Evolutionary conservation across 2,329 filamentous ascomycete genomes (phyloP), one percentile per base, ranked within the genome.

Genomic region (Daldinia sp.): DNA sequence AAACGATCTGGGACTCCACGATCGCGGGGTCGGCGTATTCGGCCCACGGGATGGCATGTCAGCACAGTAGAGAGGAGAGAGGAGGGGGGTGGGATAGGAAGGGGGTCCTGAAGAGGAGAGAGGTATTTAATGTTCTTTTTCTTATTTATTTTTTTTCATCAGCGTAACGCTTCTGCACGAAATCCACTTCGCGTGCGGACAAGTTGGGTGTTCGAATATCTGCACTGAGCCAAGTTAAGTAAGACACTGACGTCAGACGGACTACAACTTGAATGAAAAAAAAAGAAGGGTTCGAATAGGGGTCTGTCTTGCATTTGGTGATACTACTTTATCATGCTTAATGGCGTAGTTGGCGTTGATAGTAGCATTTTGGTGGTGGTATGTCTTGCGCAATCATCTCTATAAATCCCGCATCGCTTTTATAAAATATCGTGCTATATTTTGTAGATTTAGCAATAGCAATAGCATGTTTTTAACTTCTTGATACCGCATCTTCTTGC

Each of bases 281-380:
- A 30, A 23, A 35, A 35, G 10, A 35, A 53, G 44, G 26, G 30
- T 18, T 64, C 26, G 10, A 42, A 30, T 64, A 57, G 46, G 48
- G 46, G 58, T 48, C 41, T 23, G 9, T 35, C 37, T 53, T 26
- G 60, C 50, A 39, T 42, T 54, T 60, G 59, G 54, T 65, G 53
- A 58, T 48, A 39, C 12, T 60, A 58, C 33, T 35, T 35, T 30
- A n/a, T 28, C 28, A 68, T 65, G 68, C 56, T 57, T 28, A 30
- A 71, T 71, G 66, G 65, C 68, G 68, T 71, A 71, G 68, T 35
- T 66, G 68, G 68, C 65, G 68, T 68, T 55, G 54, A 20, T 35
- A 50, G 28, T 42, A 56, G 26, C 6, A 56, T 10, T 30, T 48
- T 6, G 51, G 6, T 68, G 62, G 68, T 51, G 33, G 61, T 5